Percentiles rank a stretch among this genome's conserved stretches.
Conservation (phyloP, 2,329 filamentous ascomycete genomes). For the Ascochyta pisi region DNA sequence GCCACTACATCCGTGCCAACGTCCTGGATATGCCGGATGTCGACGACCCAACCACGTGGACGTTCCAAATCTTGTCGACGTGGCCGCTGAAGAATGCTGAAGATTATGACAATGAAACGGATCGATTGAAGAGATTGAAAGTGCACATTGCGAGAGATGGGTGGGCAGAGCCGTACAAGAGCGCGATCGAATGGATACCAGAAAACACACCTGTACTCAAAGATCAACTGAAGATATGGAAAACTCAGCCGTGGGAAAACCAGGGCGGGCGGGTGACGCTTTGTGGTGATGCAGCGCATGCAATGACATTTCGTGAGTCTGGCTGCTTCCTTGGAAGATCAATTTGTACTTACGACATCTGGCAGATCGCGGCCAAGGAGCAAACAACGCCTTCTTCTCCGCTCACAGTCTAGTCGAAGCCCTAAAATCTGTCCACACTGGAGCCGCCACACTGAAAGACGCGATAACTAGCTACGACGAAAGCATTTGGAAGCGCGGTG, state of each 20-base stretch:
- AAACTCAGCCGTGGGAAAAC: slow-evolving; percentile 45
- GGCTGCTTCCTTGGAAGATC: neutral
- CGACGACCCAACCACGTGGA: slow-evolving; percentile 45
- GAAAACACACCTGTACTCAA: slow-evolving; percentile 37
- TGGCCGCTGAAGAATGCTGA: slow-evolving; percentile 37
- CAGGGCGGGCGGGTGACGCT: slow-evolving; percentile 42
- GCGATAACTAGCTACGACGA: slow-evolving; percentile 38
- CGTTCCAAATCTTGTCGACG: slow-evolving; percentile 44
- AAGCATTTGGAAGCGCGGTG: slow-evolving; percentile 36
- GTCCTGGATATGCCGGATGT: slow-evolving; percentile 43
- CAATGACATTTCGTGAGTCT: slow-evolving; percentile 49
- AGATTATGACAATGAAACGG: slow-evolving; percentile 36
- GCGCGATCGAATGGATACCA: slow-evolving; percentile 43
- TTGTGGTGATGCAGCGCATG: slow-evolving; percentile 50
- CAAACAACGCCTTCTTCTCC: slow-evolving; percentile 48
- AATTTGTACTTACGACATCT: neutral
- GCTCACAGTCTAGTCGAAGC: slow-evolving; percentile 38
- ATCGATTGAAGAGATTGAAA: slow-evolving; percentile 35
- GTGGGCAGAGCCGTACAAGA: slow-evolving; percentile 46
- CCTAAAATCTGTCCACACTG: slow-evolving; percentile 25
- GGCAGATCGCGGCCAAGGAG: slow-evolving; percentile 47
- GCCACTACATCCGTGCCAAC: slow-evolving; percentile 39
- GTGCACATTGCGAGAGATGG: slow-evolving; percentile 34
- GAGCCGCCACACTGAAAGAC: slow-evolving; percentile 12
- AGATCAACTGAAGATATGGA: slow-evolving; percentile 47